Conservation (phyloP, 495 filamentous ascomycete genomes). For the Parathielavia appendiculata region DNA sequence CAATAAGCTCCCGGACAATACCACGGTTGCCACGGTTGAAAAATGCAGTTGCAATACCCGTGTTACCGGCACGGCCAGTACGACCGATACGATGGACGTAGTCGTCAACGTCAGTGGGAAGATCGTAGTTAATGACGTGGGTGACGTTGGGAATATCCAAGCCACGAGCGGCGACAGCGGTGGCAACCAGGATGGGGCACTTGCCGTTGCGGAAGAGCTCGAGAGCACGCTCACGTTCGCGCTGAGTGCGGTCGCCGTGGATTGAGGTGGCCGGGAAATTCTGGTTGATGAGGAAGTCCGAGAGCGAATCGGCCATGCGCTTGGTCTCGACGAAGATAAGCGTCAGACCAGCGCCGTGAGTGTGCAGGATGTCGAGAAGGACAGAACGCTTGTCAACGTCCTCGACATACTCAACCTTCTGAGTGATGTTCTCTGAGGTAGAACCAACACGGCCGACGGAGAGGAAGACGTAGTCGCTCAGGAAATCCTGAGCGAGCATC, state of each 20-base stretch:
- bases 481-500: slow-evolving; percentile 95
- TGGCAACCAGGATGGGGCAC: slow-evolving; percentile 94
- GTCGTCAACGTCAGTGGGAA: slow-evolving; percentile 97
- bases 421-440: slow-evolving; percentile 99
- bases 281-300: slow-evolving; percentile 96
- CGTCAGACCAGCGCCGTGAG: slow-evolving; percentile 83
- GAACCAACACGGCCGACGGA: slow-evolving; percentile 98
- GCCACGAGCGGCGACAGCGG: slow-evolving; percentile 90
- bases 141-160: slow-evolving; percentile 98
- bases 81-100: slow-evolving; percentile 99
- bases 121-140: slow-evolving; percentile 98
- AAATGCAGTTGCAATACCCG: slow-evolving; percentile 96
- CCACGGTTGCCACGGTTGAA: slow-evolving; percentile 99
- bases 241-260: slow-evolving; percentile 96
- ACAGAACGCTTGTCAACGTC: slow-evolving; percentile 97
- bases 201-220: slow-evolving; percentile 95
- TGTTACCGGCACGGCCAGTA: slow-evolving; percentile 99
- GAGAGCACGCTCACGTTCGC: slow-evolving; percentile 94
- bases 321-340: slow-evolving; percentile 99
- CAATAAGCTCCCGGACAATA: slow-evolving; percentile 90
- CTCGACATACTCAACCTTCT: slow-evolving; percentile 97
- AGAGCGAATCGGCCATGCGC: slow-evolving; percentile 97
- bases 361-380: slow-evolving; percentile 93
- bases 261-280: slow-evolving; percentile 98
- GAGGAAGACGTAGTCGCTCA: slow-evolving; percentile 97